These are phyloP conservation scores for Podospora comata DNA, from an alignment of 495 filamentous ascomycete species.

Conservation along the genomic window DNA sequence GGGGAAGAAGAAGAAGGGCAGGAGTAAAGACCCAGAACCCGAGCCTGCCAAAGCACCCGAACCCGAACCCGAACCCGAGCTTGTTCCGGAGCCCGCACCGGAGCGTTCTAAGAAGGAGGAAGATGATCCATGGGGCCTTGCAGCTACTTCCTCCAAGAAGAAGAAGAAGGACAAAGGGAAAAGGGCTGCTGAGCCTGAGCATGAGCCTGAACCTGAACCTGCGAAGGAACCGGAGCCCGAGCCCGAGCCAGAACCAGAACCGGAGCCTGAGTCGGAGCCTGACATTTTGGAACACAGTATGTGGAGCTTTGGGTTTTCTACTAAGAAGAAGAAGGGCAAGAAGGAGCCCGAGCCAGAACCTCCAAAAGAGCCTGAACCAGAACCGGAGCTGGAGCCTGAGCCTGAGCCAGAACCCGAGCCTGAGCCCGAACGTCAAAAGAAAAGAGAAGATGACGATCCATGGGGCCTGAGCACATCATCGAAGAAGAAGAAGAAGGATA, in stretches of 20 bases:
- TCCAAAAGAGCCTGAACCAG: constrained; percentile 17
- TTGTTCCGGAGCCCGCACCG: constrained; percentile 16
- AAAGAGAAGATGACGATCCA: constrained; percentile 21
- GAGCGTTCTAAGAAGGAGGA: constrained; percentile 9
- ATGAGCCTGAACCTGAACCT: constrained; percentile 13
- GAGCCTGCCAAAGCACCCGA: constrained; percentile 18
- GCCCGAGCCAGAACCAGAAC: constrained; percentile 17
- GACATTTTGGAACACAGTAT: constrained; percentile 17
- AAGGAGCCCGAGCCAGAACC: constrained; percentile 12
- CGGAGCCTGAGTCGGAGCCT: constrained; percentile 19
- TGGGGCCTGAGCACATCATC: constrained; percentile 17
- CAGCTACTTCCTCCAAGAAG: constrained; percentile 30
- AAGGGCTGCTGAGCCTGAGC: constrained; percentile 13
- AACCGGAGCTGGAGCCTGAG: constrained; percentile 16
- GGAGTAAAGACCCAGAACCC: constrained; percentile 12
- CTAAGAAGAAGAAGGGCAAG: constrained; percentile 36
- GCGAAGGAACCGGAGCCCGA: constrained; percentile 7
- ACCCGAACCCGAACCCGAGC: constrained; percentile 17
- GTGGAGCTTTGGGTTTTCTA: constrained; percentile 21
- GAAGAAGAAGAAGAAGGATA: constrained; percentile 37
- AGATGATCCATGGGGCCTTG: constrained; percentile 21
- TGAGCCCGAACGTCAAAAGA: constrained; percentile 19
- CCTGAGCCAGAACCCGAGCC: constrained; percentile 20
- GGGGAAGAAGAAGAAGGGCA: constrained; percentile 29
- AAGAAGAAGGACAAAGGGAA: constrained; percentile 32